Evolutionary conservation across 345 rosid genomes (phyloP).

Genomic region (Conringia planisiliqua): DNA sequence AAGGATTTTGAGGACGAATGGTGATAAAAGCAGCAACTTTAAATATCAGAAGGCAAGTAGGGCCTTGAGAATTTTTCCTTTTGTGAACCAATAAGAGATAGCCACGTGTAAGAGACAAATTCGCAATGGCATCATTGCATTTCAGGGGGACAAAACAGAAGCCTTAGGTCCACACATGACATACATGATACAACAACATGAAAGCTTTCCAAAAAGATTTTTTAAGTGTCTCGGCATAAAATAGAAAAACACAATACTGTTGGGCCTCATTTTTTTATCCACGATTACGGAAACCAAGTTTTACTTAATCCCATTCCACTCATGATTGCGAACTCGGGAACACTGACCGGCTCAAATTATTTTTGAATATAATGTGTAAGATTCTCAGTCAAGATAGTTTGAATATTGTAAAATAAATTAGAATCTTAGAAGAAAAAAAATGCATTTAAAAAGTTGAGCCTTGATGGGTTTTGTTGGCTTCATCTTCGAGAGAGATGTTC

Average conservation of each 20-base stretch:
- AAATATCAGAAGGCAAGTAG: slow-evolving; percentile 7
- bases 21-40: slow-evolving; percentile 15
- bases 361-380: background rate
- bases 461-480: too few species aligned
- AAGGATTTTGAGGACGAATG: background rate
- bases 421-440: background rate
- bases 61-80: background rate
- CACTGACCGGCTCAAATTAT: background rate
- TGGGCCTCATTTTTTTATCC: background rate
- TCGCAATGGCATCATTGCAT: slow-evolving; percentile 21
- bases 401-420: background rate
- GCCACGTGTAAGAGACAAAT: slow-evolving; percentile 24
- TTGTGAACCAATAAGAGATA: background rate
- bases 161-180: slow-evolving; percentile 17
- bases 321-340: background rate
- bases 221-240: background rate
- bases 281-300: background rate
- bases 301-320: background rate
- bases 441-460: too few species aligned
- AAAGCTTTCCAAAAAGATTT: slow-evolving; percentile 9
- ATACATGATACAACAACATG: slow-evolving; percentile 1
- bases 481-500: too few species aligned
- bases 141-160: slow-evolving; percentile 28
- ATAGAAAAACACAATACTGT: background rate
- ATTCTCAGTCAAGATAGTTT: too few species aligned